Evolutionary conservation across 2,329 filamentous ascomycete genomes (phyloP).

Genomic region (Sphaceloma murrayae): DNA sequence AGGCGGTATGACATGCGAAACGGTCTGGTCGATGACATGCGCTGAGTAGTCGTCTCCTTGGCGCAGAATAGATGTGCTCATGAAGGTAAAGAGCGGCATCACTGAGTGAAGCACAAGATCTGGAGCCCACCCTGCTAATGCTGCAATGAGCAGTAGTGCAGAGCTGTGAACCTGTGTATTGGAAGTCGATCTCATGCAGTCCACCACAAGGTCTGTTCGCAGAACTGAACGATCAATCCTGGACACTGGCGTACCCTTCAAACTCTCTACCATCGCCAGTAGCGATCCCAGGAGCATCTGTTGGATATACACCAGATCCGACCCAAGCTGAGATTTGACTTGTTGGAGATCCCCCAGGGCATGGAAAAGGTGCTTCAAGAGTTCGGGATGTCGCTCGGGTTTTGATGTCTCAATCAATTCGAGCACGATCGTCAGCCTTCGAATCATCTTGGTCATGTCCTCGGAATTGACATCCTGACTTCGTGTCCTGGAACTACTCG

Average conservation of each 20-base stretch:
- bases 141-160: slow-evolving; percentile 77
- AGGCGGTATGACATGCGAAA: slow-evolving; percentile 86
- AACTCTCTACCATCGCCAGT: slow-evolving; percentile 70
- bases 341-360: slow-evolving; percentile 80
- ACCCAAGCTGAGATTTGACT: slow-evolving; percentile 68
- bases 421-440: slow-evolving; percentile 74
- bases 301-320: slow-evolving; percentile 83
- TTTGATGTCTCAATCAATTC: slow-evolving; percentile 77
- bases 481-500: slow-evolving; percentile 60
- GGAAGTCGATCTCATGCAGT: slow-evolving; percentile 83
- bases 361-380: slow-evolving; percentile 72
- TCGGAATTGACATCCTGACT: slow-evolving; percentile 53
- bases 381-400: slow-evolving; percentile 62
- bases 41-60: slow-evolving; percentile 96
- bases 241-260: slow-evolving; percentile 41
- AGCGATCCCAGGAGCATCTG: slow-evolving; percentile 74
- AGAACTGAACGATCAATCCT: slow-evolving; percentile 67
- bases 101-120: slow-evolving; percentile 91
- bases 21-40: slow-evolving; percentile 87
- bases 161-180: slow-evolving; percentile 91
- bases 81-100: slow-evolving; percentile 99
- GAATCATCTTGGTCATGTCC: slow-evolving; percentile 58
- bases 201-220: slow-evolving; percentile 81
- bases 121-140: slow-evolving; percentile 75
- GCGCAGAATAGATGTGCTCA: slow-evolving; percentile 81